These are phyloP conservation scores for Populus simonii DNA, from an alignment of 345 rosid species.

Conservation along the genomic window DNA sequence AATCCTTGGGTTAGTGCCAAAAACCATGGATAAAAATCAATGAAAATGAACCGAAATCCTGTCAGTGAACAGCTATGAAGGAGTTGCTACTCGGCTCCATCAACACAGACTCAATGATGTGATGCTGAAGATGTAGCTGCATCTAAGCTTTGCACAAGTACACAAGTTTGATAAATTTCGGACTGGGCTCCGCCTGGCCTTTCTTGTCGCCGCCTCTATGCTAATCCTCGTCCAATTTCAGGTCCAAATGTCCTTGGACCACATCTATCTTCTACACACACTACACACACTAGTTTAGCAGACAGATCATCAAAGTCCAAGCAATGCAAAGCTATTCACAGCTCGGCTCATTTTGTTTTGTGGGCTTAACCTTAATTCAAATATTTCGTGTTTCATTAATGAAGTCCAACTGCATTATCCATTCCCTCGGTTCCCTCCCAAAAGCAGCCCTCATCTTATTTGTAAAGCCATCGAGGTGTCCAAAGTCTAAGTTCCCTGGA, in stretches of 20 bases:
- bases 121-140: background rate
- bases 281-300: background rate
- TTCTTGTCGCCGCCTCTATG: background rate
- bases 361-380: background rate
- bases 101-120: no score
- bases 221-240: background rate
- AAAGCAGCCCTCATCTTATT: background rate
- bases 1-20: no score
- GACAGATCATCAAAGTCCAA: background rate
- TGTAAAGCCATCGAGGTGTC: background rate
- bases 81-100: no score
- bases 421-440: background rate
- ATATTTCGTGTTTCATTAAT: background rate
- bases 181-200: background rate
- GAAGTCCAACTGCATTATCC: background rate
- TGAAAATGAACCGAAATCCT: no score
- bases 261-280: background rate
- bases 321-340: background rate
- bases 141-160: background rate
- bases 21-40: no score
- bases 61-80: no score
- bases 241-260: background rate
- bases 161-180: background rate
- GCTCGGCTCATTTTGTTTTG: background rate
- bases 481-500: background rate